Evolutionary conservation across 2,329 filamentous ascomycete genomes (phyloP), one percentile per base, ranked within the genome.

Genomic region (Clarireedia homoeocarpa): DNA sequence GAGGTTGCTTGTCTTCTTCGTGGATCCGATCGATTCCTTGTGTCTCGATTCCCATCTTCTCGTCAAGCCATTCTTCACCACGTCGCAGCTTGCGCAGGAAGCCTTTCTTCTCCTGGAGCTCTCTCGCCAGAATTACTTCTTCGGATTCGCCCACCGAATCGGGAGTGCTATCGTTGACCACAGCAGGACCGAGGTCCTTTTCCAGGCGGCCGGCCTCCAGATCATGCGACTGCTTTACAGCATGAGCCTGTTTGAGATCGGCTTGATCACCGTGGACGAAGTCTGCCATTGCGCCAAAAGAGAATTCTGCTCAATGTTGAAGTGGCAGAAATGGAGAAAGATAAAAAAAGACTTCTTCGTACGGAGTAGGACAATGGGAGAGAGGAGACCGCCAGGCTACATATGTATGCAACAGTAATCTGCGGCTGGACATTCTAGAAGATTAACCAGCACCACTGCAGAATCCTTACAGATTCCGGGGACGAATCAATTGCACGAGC

Each of bases 1-100:
- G 72, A 40, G 73, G 70, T 17, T 66, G 67, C 59, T 72, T 72
- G 52, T 74, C 69, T 47, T 76, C 73, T 54, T 75, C 72, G 1
- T 70, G 71, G 10, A 75, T 75, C 7, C 74, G 71, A 56, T 76
- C 74, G 30, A 77, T 73, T 23, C 75, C 75, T 58, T 75, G 73
- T 3, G 72, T 74, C 62, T 77, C 75, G 49, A 77, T 71, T 23
- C 74, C 74, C 56, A 76, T 66, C 61, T 73, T 75, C 46, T 65
- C 65, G 62, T 77, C 75, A 47, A 77, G 68, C 63, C 68, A 69
- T 45, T 71, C 67, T 59, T 77, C 75, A 44, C 70, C 65, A 34
- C 59, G 52, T 30, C 71, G 66, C 54, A 76, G 56, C 5, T 10
- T 58, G 9, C 58, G 51, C 36, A 68, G 48, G 46, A 67, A 49